Conservation (phyloP, 495 filamentous ascomycete genomes). For the Tuber melanosporum region DNA sequence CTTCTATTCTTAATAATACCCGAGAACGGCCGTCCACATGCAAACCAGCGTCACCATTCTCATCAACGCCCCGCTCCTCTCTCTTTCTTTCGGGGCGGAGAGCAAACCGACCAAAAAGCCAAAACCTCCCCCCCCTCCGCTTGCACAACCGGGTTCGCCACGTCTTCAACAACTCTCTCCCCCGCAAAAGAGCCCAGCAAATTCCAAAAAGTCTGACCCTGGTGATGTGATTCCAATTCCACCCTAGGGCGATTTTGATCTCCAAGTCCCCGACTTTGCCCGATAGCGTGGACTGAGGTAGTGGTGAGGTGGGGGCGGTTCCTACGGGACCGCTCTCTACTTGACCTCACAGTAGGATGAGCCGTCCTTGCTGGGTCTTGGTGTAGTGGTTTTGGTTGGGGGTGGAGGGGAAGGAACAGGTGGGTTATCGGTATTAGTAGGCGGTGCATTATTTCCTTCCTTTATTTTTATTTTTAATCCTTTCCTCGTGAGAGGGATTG, state of each 20-base stretch:
- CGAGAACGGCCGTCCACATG: background rate
- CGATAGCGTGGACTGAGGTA: background rate
- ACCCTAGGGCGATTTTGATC: slow-evolving; percentile 4
- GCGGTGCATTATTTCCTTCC: background rate
- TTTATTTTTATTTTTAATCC: background rate
- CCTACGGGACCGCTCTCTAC: background rate
- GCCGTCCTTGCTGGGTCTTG: background rate
- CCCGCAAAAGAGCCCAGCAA: slow-evolving; percentile 6
- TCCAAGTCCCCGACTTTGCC: background rate
- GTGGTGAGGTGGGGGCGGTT: background rate
- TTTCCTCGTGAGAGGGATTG: background rate
- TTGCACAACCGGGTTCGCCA: background rate
- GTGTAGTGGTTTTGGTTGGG: background rate
- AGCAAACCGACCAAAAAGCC: slow-evolving; percentile 7
- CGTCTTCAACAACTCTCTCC: slow-evolving; percentile 1
- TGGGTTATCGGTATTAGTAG: background rate
- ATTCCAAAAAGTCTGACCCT: slow-evolving; percentile 2
- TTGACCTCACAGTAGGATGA: background rate
- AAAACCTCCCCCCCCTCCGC: background rate
- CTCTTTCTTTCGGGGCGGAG: background rate
- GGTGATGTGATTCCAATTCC: background rate
- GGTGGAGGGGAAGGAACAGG: background rate
- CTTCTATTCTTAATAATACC: background rate
- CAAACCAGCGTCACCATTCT: background rate
- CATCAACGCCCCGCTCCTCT: background rate